Conservation (phyloP, 202 grass and related monocot genomes). For the Schoenoplectus tabernaemontani region DNA sequence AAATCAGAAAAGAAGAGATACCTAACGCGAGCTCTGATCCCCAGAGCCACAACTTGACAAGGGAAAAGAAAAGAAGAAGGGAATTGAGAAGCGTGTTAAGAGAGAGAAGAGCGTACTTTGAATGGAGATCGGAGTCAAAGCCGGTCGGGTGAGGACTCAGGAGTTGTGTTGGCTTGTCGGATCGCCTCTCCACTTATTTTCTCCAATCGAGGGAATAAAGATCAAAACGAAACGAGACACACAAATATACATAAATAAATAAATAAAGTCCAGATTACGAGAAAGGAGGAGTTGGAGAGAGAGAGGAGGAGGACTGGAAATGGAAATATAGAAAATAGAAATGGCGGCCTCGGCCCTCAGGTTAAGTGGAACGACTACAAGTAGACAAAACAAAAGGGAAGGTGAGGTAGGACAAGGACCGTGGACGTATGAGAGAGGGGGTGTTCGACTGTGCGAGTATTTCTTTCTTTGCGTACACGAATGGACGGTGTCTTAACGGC, state of each 20-base stretch:
- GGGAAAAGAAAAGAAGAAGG: background rate
- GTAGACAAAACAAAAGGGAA: conserved; percentile 3
- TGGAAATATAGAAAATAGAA: background rate
- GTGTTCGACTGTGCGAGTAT: too few relatives aligned
- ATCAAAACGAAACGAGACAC: background rate
- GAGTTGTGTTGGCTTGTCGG: background rate
- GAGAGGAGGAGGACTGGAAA: background rate
- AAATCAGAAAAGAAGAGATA: background rate
- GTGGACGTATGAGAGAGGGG: background rate
- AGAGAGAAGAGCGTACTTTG: conserved; percentile 1
- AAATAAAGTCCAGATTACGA: background rate
- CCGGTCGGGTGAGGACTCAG: too few relatives aligned
- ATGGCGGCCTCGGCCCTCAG: background rate
- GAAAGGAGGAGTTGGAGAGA: background rate
- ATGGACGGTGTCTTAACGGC: background rate
- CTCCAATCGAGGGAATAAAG: conserved; percentile 13
- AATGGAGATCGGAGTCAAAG: conserved; percentile 10
- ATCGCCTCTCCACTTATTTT: background rate
- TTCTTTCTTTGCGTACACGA: background rate
- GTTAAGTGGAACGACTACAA: background rate
- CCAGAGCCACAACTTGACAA: background rate
- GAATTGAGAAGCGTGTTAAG: background rate
- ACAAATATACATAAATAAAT: background rate
- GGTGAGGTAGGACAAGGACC: background rate
- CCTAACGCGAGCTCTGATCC: background rate